Evolutionary conservation across 306 rosid species (phyloP).

Genomic region (Urtica urens): DNA sequence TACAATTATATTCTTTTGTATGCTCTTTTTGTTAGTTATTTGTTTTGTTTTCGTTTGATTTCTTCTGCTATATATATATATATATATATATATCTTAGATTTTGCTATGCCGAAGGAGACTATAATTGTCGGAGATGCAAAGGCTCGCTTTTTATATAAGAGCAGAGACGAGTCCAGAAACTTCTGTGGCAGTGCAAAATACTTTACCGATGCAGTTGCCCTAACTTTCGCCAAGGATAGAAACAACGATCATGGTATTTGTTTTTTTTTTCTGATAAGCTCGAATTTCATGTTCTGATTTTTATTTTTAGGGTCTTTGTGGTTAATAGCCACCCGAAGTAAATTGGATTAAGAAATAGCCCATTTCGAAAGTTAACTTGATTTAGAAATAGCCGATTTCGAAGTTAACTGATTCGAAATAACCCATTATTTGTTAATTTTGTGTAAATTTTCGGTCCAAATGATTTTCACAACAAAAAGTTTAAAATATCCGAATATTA

Average conservation of each 20-base stretch:
- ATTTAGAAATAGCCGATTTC: too few species aligned
- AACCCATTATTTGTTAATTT: too few species aligned
- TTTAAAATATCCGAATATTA: too few species aligned
- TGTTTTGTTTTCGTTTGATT: neutral
- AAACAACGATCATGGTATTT: slow-evolving; percentile 41
- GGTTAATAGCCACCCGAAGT: too few species aligned
- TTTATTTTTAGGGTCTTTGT: neutral
- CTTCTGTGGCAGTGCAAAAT: slow-evolving; percentile 19
- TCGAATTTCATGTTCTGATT: neutral
- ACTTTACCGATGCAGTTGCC: slow-evolving; percentile 46
- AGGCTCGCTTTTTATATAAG: slow-evolving; percentile 34
- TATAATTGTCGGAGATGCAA: slow-evolving; percentile 63
- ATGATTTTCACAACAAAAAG: too few species aligned
- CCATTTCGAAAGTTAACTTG: too few species aligned
- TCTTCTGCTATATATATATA: neutral
- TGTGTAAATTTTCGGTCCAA: too few species aligned
- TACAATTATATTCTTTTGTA: too few species aligned
- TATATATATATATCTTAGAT: slow-evolving; percentile 34
- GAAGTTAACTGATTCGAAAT: too few species aligned
- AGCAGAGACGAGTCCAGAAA: slow-evolving; percentile 28
- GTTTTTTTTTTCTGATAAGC: neutral
- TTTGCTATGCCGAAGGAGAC: slow-evolving; percentile 64
- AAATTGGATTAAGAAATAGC: too few species aligned
- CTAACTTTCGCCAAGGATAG: slow-evolving; percentile 60
- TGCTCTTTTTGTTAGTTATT: neutral